phyloP scores from a whole-genome alignment of 73 alveolate species.

The Breviolum minutum region DNA sequence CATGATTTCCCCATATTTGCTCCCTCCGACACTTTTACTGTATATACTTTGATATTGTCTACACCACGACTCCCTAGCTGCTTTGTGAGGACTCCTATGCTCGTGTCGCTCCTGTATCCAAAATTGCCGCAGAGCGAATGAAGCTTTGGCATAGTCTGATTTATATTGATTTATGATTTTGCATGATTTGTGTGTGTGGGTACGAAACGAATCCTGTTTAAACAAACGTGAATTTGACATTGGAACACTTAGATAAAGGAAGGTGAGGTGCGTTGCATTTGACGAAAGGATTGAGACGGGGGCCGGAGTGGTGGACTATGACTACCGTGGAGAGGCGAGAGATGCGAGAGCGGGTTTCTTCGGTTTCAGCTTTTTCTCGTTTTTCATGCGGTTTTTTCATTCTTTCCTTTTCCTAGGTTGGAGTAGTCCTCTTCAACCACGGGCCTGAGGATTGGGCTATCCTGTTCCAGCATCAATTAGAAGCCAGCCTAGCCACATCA shows the following conservation, averaged over 20 bases:
- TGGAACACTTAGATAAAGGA: no score
- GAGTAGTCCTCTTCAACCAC: conserved; percentile 97
- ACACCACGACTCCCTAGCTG: not conserved
- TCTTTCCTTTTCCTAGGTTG: conserved; percentile 43
- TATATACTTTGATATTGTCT: not conserved
- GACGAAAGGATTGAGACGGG: conserved; percentile 96
- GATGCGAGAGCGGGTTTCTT: not conserved
- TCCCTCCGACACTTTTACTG: not conserved
- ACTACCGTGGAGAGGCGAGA: conserved; percentile 97
- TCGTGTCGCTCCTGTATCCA: conserved; percentile 97
- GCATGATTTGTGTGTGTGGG: not conserved
- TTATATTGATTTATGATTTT: not conserved
- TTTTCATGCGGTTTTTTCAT: not conserved
- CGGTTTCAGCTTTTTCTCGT: not conserved
- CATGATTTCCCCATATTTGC: not conserved
- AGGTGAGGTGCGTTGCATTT: no score
- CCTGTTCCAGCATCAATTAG: not conserved
- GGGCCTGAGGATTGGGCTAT: conserved; percentile 92
- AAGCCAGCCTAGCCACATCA: not conserved
- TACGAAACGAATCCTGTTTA: no score
- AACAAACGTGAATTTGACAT: no score
- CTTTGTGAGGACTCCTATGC: conserved; percentile 96
- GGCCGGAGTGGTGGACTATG: conserved; percentile 98
- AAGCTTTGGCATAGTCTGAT: not conserved
- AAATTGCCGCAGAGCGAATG: conserved; percentile 97